Base-by-base conservation (phyloP, 2,329 filamentous ascomycete species). In the Nemania abortiva region DNA sequence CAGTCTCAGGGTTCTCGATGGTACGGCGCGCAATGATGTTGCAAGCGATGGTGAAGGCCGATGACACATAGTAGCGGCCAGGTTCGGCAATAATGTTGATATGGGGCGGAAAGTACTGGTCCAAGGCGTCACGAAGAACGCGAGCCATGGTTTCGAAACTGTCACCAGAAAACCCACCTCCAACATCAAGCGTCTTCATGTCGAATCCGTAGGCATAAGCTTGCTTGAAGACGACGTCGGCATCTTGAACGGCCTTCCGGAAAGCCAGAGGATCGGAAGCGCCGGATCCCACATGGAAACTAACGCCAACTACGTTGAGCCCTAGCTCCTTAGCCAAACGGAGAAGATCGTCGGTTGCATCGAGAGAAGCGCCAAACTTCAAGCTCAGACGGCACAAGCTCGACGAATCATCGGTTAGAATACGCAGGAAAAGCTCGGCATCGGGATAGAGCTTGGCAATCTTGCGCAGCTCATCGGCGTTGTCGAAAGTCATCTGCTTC, bases 401-500 rank as follows among this genome's bases (percentile, higher is more conserved):
- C 70, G 93, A 94, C 54, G 95, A 97, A 81, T 99, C 96, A 79
- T 99, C 96, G 69, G 96, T 99, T 79, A 94, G 87, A 83, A 99
- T 99, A 77, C 96, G 95, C 70, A 99, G 87, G 82, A 92, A 97
- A 50, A 99, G 90, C 84, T 98, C 93, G 31, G 96, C 96, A 56
- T 89, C 90, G 2, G 96, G 95, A 79, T 89, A 98, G 76, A 96
- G 89, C 82, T 94, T 92, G 82, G 97, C 96, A 81, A 97, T 95
- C 88, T 99, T 99, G 89, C 95, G 94, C 61, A 99, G 89, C 87
- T 99, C 96, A 81, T 99, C 96, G 80, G 92, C 90, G 77, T 99
- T 99, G 88, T 99, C 96, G 79, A 99, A 98, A 2, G 96, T 99
- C 95, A 99, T 98, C 86, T 97, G 93, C 84, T 92, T 95, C 80